Percentiles rank a stretch among this genome's conserved stretches.
Conservation (phyloP, 345 rosid species). For the Eucalyptus leucophloia region DNA sequence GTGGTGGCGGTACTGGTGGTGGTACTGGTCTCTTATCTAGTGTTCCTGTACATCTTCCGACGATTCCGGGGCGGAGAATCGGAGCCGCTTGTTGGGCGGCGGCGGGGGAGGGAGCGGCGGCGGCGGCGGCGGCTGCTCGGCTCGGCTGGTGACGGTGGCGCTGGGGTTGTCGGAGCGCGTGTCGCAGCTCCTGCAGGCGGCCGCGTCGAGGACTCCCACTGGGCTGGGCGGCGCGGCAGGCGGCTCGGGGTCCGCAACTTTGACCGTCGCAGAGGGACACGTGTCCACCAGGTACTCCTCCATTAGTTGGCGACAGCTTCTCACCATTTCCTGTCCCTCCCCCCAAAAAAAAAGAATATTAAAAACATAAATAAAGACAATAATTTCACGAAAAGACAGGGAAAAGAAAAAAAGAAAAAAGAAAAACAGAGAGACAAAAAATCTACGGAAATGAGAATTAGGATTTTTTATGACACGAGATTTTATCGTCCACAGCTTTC, state of each 20-base stretch:
- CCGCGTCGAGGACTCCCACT: constrained; percentile 54
- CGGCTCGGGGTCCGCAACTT: constrained; percentile 8
- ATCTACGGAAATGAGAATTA: not conserved
- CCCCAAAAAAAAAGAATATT: not conserved
- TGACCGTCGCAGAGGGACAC: constrained; percentile 25
- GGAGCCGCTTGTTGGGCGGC: not conserved
- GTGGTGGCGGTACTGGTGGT: not conserved
- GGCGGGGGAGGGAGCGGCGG: not conserved
- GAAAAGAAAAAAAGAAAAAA: not conserved
- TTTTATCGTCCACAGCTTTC: not conserved
- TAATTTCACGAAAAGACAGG: not conserved
- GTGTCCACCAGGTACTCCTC: constrained; percentile 48
- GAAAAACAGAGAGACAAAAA: not conserved
- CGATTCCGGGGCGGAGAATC: constrained; percentile 6
- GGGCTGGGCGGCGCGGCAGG: constrained; percentile 33
- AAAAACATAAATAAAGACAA: not conserved
- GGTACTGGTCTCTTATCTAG: constrained; percentile 6
- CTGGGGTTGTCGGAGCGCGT: constrained; percentile 25
- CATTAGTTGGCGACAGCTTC: constrained; percentile 78
- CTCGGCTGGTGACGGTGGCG: constrained; percentile 4
- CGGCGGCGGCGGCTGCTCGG: constrained; percentile 15
- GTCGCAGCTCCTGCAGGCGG: constrained; percentile 45
- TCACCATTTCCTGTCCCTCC: constrained; percentile 40
- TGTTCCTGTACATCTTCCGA: constrained; percentile 30
- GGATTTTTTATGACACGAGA: not conserved